These are phyloP conservation scores for Kluyveromyces sp. DNA, from an alignment of 1,139 yeast genomes.

Conservation along the genomic window DNA sequence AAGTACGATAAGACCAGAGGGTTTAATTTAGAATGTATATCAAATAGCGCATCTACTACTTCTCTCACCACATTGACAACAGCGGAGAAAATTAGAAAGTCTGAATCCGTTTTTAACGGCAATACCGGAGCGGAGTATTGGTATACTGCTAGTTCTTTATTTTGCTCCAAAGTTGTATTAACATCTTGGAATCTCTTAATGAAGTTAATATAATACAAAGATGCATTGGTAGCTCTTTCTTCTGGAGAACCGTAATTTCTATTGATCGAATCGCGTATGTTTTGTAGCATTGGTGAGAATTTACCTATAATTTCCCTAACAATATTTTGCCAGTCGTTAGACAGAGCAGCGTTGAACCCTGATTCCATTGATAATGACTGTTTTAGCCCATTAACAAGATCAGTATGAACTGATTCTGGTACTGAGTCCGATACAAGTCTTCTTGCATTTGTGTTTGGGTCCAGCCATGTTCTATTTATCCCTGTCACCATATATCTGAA, in stretches of 20 bases:
- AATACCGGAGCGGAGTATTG: slow-evolving; percentile 40
- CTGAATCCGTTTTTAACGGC: slow-evolving; percentile 33
- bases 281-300: slow-evolving; percentile 40
- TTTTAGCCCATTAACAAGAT: slow-evolving; percentile 33
- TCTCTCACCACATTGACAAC: slow-evolving; percentile 33
- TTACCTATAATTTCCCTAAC: slow-evolving; percentile 41
- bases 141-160: slow-evolving; percentile 29
- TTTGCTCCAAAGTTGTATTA: slow-evolving; percentile 32
- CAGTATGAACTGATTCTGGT: slow-evolving; percentile 24
- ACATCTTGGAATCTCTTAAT: slow-evolving; percentile 5
- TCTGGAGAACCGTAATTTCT: slow-evolving; percentile 5
- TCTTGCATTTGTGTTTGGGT: slow-evolving; percentile 41
- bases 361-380: slow-evolving; percentile 14
- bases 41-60: slow-evolving; percentile 33
- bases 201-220: not conserved
- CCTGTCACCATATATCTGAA: slow-evolving; percentile 44
- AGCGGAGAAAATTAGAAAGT: slow-evolving; percentile 41
- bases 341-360: slow-evolving; percentile 32
- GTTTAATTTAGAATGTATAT: slow-evolving; percentile 25
- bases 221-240: not conserved
- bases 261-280: slow-evolving; percentile 32
- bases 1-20: slow-evolving; percentile 18
- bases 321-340: slow-evolving; percentile 46
- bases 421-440: slow-evolving; percentile 35
- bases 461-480: slow-evolving; percentile 38